Base-by-base conservation (phyloP, 805 yeast species). In the Hanseniaspora hatyaiensis region DNA sequence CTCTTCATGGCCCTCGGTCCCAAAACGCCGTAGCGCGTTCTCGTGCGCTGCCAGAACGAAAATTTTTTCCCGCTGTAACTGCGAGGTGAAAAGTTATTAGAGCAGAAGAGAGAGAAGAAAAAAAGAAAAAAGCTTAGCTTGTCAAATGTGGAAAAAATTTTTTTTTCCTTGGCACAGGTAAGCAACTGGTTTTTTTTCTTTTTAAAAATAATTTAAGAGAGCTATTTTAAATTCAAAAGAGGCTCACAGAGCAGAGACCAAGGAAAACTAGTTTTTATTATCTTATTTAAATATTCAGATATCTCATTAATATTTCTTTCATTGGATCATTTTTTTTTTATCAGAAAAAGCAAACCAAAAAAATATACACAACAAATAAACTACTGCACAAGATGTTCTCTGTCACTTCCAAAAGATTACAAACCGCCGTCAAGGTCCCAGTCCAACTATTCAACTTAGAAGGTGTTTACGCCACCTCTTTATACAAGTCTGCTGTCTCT, bases 381-480 rank as follows among this genome's bases (percentile, higher is more conserved):
- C 15, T 32, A 32, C 18, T 16, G 6, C 4, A 33, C 13, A 18
- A 39, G 18, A 75, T 76, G 80, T 74, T 77, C 60, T 70, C 80
- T 58, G 81, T 81, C 70, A 70, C 73, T 59, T 77, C 78, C 63
- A 61, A 71, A 63, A 81, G 88, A 71, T 69, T 80, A 50, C 65
- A 82, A 71, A 89, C 94, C 61, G 54, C 74, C 51, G 75, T 75
- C 60, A 80, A 78, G 67, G 87, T 94, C 47, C 96, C 97, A 50
- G 83, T 89, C 54, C 95, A 87, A 75, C 75, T 89, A 65, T 89
- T 76, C 61, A 97, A 97, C 54, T 70, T 89, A 57, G 96, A 88
- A 57, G 98, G 97, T 63, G 87, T 97, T 55, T 89, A 89, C 68
- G 98, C 97, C 57, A 75, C 86, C 50, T 96, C 98, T 42, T 75